Evolutionary conservation across 2,329 filamentous ascomycete genomes (phyloP), one percentile per base, ranked within the genome.

Genomic region (Xylariaceae sp.): DNA sequence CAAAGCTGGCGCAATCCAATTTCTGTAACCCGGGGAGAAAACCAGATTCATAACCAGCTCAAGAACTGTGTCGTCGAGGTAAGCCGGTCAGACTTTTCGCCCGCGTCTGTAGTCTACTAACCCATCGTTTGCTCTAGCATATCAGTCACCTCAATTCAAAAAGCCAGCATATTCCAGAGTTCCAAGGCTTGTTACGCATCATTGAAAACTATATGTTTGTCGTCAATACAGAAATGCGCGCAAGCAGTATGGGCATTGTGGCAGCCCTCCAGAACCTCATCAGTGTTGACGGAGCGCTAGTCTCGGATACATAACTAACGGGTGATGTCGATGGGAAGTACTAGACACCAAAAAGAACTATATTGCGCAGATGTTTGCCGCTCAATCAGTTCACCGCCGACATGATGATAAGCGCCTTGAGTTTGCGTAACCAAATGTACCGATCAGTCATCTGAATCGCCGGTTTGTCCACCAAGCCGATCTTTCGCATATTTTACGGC

Each of bases 101-200:
- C 18, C 11, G 14, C 39, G 14, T 17, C 2, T 11, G n/a, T n/a
- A 6, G 6, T 17, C 6, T 40, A 19, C 14, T 17, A 15, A 17
- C 17, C 14, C 18, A 40, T 17, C 39, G 11, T 40, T 18, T 15
- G 22, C 5, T 15, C 6, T 40, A 40, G 39, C 39, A 40, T 40
- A 40, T 40, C 39, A 15, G 39, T 17, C 5, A 40, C 5, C n/a
- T 40, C 22, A 7, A 27, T 27, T 40, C 39, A 40, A 17, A 19
- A 40, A 11, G 11, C 6, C 11, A 39, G 45, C 38, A 27, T 27
- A n/a, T 17, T 32, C 33, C 22, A 18, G 35, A 18, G 27, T 42
- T 51, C n/a, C n/a, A 39, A 6, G 35, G 27, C 22, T 47, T 51
- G 15, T 36, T 51, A 11, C n/a, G 14, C n/a, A 42, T 47, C 14